Evolutionary conservation across 768 basidiomycete genomes (phyloP).

Genomic region (Termitomyces sp.): DNA sequence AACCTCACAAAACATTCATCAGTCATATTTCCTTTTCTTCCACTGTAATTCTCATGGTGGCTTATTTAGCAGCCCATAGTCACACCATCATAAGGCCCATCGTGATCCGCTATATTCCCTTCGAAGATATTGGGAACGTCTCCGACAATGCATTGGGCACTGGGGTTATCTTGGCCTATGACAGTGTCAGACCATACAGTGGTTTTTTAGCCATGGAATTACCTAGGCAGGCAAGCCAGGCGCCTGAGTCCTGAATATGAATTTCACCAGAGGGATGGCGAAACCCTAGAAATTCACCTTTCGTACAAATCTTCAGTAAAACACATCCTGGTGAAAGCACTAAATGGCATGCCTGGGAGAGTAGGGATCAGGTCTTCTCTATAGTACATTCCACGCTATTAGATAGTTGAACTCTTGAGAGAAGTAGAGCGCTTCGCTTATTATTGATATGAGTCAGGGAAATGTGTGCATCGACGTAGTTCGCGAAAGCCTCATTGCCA

Average conservation of each 20-base stretch:
- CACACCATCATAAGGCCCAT: conserved; percentile 36
- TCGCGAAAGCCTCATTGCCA: conserved; percentile 52
- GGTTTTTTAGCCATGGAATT: neutral
- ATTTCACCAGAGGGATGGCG: conserved; percentile 30
- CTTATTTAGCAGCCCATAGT: conserved; percentile 21
- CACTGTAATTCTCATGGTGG: neutral
- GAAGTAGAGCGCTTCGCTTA: conserved; percentile 13
- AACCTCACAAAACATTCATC: neutral
- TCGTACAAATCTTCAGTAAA: neutral
- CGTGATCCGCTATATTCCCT: conserved; percentile 40
- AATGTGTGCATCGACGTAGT: conserved; percentile 44
- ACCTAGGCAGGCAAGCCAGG: conserved; percentile 20
- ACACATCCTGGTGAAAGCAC: neutral
- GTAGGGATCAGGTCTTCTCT: conserved; percentile 29
- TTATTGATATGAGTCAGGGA: conserved; percentile 49
- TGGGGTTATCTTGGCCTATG: conserved; percentile 57
- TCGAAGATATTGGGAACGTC: conserved; percentile 48
- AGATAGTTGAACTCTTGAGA: neutral
- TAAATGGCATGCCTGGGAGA: conserved; percentile 14
- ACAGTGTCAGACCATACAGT: neutral
- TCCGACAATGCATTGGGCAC: conserved; percentile 45
- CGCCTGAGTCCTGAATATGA: conserved; percentile 16
- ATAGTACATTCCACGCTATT: neutral
- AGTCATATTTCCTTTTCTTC: neutral
- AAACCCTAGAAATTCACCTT: conserved; percentile 30